Percentiles rank a stretch among this genome's conserved stretches.
Evolutionary conservation across 345 rosid species (phyloP).

Genomic region (Salix arbutifolia): DNA sequence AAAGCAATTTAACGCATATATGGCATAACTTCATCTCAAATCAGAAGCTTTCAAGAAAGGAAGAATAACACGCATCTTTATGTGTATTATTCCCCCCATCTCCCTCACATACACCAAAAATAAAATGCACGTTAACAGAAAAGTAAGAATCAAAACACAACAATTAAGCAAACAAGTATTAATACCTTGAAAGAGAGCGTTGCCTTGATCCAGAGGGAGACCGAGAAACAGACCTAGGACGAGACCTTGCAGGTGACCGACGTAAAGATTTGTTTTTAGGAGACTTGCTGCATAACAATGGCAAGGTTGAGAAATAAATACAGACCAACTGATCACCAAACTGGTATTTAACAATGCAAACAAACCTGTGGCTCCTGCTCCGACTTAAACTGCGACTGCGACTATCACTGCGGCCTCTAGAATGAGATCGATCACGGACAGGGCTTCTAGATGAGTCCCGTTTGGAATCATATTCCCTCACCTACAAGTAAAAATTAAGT

Average conservation of each 20-base stretch:
- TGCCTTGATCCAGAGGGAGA: constrained; percentile 67
- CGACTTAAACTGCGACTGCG: constrained; percentile 47
- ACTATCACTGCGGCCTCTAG: constrained; percentile 24
- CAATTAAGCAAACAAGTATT: constrained; percentile 10
- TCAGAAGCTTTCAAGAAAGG: neutral
- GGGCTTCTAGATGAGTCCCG: constrained; percentile 32
- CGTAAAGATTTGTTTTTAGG: constrained; percentile 58
- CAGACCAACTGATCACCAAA: neutral
- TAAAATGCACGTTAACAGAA: neutral
- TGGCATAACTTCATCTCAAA: neutral
- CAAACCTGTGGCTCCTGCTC: constrained; percentile 57
- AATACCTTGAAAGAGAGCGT: constrained; percentile 65
- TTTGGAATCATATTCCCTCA: constrained; percentile 34
- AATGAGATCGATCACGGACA: constrained; percentile 25
- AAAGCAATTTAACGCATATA: neutral
- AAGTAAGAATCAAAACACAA: neutral
- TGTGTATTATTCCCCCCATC: neutral
- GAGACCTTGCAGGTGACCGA: constrained; percentile 62
- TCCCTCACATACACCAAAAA: neutral
- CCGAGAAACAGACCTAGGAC: constrained; percentile 56
- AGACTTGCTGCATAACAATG: constrained; percentile 57
- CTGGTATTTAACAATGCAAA: neutral
- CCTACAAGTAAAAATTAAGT: constrained; percentile 7
- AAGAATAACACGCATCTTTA: neutral
- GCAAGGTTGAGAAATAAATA: constrained; percentile 10